Conservation (phyloP, 2,329 filamentous ascomycete genomes). For the Fusarium subglutinans region DNA sequence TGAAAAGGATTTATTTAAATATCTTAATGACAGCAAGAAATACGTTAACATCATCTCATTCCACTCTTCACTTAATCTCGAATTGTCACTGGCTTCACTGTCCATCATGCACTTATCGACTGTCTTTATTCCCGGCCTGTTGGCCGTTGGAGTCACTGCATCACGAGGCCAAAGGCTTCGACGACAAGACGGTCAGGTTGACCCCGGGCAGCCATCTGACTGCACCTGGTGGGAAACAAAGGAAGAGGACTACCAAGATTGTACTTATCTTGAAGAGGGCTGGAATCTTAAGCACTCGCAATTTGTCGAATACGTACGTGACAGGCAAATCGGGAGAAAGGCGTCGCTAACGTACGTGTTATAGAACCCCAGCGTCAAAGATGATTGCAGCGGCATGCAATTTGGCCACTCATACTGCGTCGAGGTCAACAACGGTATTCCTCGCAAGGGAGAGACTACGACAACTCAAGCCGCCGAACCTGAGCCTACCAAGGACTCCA, state of each 20-base stretch:
- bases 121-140: not conserved
- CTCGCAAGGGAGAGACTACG: not conserved
- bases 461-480: not conserved
- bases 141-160: not conserved
- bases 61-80: no score
- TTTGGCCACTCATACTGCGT: not conserved
- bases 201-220: constrained; percentile 1
- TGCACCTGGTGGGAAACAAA: constrained; percentile 10
- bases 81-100: no score
- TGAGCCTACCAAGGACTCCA: not conserved
- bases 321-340: not conserved
- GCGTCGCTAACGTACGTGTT: not conserved
- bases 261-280: not conserved
- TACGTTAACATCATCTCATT: no score
- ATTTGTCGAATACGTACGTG: not conserved
- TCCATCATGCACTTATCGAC: not conserved
- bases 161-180: not conserved
- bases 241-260: not conserved
- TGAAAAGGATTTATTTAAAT: no score
- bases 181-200: not conserved
- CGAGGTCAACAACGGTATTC: not conserved
- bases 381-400: not conserved
- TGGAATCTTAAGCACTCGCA: not conserved
- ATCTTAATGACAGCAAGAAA: no score
- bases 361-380: not conserved